These are phyloP conservation scores for Rhynchospora pubera DNA, from an alignment of 176 grass and related monocot species.

Conservation along the genomic window DNA sequence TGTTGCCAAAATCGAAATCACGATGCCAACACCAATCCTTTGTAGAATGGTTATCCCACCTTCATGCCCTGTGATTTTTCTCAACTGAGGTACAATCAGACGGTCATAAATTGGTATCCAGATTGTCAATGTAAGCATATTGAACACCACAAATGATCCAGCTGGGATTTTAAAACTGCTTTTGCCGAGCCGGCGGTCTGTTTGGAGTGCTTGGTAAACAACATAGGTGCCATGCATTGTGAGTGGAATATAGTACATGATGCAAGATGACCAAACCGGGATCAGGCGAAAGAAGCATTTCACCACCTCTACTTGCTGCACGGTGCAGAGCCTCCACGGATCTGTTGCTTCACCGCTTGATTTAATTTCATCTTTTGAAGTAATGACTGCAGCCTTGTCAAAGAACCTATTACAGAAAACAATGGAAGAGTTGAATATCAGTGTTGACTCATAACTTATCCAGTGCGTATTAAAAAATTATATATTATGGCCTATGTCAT, in stretches of 20 bases:
- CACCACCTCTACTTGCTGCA: constrained; percentile 77
- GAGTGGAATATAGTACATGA: constrained; percentile 45
- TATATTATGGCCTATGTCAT: neutral
- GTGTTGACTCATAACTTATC: neutral
- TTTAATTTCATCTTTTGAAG: constrained; percentile 8
- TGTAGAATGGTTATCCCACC: constrained; percentile 36
- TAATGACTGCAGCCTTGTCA: constrained; percentile 42
- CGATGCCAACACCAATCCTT: constrained; percentile 32
- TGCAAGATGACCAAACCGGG: constrained; percentile 53
- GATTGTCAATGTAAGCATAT: constrained; percentile 51
- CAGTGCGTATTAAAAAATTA: neutral
- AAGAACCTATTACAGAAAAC: constrained; percentile 28
- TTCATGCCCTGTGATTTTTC: constrained; percentile 24
- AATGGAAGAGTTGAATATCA: neutral
- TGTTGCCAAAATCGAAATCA: constrained; percentile 36
- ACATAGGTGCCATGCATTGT: constrained; percentile 43
- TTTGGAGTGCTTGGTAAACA: constrained; percentile 59
- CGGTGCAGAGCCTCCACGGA: constrained; percentile 46
- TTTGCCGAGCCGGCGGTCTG: constrained; percentile 32
- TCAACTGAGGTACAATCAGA: constrained; percentile 36
- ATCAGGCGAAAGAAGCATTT: constrained; percentile 57
- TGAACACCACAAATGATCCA: constrained; percentile 59
- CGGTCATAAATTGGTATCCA: constrained; percentile 68
- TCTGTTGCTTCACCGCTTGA: neutral
- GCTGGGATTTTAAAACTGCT: constrained; percentile 38